Percentiles rank a stretch among this genome's conserved stretches.
These are phyloP conservation scores for Micromonas pusilla DNA, from an alignment of 139 green algal species.

Conservation along the genomic window DNA sequence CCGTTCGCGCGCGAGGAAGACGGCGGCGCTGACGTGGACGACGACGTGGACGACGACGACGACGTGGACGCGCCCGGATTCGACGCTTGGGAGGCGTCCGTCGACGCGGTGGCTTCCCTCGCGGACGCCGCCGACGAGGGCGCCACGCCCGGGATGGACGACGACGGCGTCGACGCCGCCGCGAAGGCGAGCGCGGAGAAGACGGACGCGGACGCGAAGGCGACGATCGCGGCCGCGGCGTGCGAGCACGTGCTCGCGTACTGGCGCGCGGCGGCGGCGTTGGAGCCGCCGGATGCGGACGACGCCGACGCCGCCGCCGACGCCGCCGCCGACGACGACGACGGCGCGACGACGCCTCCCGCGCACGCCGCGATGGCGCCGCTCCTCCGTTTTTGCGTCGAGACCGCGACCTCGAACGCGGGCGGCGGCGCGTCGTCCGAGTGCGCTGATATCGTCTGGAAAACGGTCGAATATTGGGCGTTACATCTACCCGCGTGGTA, in stretches of 20 bases:
- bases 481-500: background rate
- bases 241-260: background rate
- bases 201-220: no score
- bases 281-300: background rate
- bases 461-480: background rate
- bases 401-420: no score
- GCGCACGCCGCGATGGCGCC: background rate
- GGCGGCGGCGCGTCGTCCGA: no score
- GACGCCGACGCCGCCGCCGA: background rate
- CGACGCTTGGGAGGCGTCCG: background rate
- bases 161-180: background rate
- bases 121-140: background rate
- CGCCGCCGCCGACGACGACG: background rate
- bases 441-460: no score
- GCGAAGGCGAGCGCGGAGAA: background rate
- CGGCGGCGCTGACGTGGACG: background rate
- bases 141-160: no score
- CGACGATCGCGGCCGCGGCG: no score
- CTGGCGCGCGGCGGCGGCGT: background rate
- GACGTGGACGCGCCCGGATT: background rate
- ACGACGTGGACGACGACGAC: background rate
- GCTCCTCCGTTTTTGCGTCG: background rate
- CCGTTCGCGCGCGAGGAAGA: background rate
- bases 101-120: background rate
- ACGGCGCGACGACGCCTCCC: background rate